These are phyloP conservation scores for Alternaria alternata DNA, from an alignment of 2,329 filamentous ascomycete genomes.

Conservation along the genomic window DNA sequence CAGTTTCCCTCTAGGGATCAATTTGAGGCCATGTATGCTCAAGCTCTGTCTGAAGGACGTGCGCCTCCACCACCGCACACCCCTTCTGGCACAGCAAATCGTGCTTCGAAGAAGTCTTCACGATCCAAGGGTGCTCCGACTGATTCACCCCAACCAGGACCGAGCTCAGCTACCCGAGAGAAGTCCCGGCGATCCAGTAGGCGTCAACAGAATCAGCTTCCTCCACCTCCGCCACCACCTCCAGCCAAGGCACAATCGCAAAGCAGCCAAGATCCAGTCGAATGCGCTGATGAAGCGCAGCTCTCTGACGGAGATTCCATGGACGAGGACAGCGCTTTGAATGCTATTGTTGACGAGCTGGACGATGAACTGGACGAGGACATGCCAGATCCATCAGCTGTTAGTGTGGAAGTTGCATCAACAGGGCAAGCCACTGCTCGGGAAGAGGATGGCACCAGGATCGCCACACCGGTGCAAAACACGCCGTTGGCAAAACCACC, in stretches of 20 bases:
- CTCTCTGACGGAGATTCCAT: conserved; percentile 76
- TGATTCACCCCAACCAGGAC: conserved; percentile 57
- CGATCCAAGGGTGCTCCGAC: conserved; percentile 46
- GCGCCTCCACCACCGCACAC: conserved; percentile 48
- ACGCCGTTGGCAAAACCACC: conserved; percentile 45
- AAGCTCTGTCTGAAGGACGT: conserved; percentile 65
- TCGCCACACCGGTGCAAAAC: conserved; percentile 79
- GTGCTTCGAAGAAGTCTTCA: conserved; percentile 40
- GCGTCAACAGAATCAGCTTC: conserved; percentile 58
- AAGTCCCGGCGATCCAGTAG: conserved; percentile 72
- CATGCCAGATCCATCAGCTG: conserved; percentile 83
- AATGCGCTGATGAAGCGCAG: conserved; percentile 92
- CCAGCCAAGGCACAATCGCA: conserved; percentile 53
- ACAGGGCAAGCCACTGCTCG: conserved; percentile 88
- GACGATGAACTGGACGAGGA: conserved; percentile 77
- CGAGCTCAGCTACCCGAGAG: conserved; percentile 61
- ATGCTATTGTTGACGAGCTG: conserved; percentile 88
- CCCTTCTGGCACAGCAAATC: conserved; percentile 44
- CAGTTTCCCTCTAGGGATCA: conserved; percentile 66
- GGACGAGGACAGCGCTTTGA: conserved; percentile 71
- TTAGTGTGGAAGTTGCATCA: conserved; percentile 88
- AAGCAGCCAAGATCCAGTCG: conserved; percentile 68
- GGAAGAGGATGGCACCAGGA: conserved; percentile 88
- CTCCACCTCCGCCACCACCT: conserved; percentile 62
- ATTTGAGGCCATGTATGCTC: conserved; percentile 75